Percentiles rank a stretch among this genome's conserved stretches.
Conservation (phyloP, 1,139 yeast genomes). For the Saccharomyces hybrid region DNA sequence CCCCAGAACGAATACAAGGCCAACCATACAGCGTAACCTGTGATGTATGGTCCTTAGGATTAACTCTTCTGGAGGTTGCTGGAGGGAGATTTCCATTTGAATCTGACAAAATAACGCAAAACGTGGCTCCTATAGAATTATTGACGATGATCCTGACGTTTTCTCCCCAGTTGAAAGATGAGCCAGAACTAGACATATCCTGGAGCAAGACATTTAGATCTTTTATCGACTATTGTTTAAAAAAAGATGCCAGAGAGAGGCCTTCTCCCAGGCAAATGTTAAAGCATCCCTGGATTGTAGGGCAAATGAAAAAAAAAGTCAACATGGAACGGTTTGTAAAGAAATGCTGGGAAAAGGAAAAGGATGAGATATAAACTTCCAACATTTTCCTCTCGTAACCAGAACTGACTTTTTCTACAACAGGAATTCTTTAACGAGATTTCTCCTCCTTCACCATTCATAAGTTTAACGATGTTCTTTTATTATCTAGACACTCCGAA, state of each 20-base stretch:
- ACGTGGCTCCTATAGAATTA: constrained; percentile 73
- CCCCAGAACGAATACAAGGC: constrained; percentile 93
- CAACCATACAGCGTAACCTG: constrained; percentile 89
- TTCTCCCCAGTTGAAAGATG: constrained; percentile 71
- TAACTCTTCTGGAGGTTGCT: constrained; percentile 86
- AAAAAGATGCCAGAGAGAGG: constrained; percentile 67
- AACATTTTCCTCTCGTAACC: background rate
- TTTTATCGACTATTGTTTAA: constrained; percentile 72
- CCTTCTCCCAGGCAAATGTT: constrained; percentile 93
- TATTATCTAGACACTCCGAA: background rate
- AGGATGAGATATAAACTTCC: background rate
- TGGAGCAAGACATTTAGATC: constrained; percentile 83
- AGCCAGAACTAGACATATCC: constrained; percentile 61
- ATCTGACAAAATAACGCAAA: constrained; percentile 31
- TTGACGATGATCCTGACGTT: constrained; percentile 72
- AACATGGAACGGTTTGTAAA: constrained; percentile 81
- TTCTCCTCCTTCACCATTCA: background rate
- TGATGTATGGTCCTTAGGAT: constrained; percentile 93
- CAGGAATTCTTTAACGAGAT: background rate
- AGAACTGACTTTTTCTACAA: background rate
- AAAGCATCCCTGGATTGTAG: constrained; percentile 81
- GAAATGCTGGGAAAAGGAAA: constrained; percentile 59
- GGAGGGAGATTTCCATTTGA: constrained; percentile 73
- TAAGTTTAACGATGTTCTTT: background rate
- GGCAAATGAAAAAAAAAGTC: constrained; percentile 61